phyloP scores from a whole-genome alignment of 2,329 filamentous ascomycete genomes.

The Simplicillium aogashimaense region DNA sequence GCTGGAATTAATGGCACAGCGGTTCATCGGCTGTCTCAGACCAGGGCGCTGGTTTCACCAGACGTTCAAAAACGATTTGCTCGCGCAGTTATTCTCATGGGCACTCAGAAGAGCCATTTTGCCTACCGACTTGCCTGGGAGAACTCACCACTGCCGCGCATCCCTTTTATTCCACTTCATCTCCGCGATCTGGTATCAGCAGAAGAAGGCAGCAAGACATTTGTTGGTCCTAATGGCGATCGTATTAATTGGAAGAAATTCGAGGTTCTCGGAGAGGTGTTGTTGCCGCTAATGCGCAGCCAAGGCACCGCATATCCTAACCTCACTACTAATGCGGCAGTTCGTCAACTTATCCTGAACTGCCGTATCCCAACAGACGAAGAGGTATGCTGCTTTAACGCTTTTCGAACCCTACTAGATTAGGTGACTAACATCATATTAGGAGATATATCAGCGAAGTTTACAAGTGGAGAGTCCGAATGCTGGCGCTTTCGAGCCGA shows the following conservation, averaged over 20 bases:
- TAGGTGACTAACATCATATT: constrained; percentile 13
- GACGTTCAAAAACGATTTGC: constrained; percentile 76
- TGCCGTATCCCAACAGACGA: constrained; percentile 76
- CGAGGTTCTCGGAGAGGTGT: constrained; percentile 86
- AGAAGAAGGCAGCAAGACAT: constrained; percentile 85
- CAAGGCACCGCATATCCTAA: constrained; percentile 76
- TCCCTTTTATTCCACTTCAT: constrained; percentile 88
- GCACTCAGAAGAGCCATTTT: constrained; percentile 82
- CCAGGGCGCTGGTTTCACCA: constrained; percentile 62
- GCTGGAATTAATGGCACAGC: constrained; percentile 85
- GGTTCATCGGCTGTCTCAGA: constrained; percentile 74
- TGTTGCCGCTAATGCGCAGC: constrained; percentile 84
- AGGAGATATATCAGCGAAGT: constrained; percentile 58
- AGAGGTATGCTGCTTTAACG: constrained; percentile 53
- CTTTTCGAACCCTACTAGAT: background rate
- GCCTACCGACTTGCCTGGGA: constrained; percentile 97
- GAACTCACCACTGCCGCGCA: constrained; percentile 80
- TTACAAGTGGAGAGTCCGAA: constrained; percentile 44
- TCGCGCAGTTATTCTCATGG: constrained; percentile 84
- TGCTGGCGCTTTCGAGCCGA: constrained; percentile 32
- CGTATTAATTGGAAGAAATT: constrained; percentile 98
- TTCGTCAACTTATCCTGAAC: constrained; percentile 69
- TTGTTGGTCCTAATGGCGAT: constrained; percentile 62
- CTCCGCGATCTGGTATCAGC: constrained; percentile 83
- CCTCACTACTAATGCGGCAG: constrained; percentile 57